Evolutionary conservation across 768 basidiomycete genomes (phyloP).

Genomic region (Crepidotus variabilis): DNA sequence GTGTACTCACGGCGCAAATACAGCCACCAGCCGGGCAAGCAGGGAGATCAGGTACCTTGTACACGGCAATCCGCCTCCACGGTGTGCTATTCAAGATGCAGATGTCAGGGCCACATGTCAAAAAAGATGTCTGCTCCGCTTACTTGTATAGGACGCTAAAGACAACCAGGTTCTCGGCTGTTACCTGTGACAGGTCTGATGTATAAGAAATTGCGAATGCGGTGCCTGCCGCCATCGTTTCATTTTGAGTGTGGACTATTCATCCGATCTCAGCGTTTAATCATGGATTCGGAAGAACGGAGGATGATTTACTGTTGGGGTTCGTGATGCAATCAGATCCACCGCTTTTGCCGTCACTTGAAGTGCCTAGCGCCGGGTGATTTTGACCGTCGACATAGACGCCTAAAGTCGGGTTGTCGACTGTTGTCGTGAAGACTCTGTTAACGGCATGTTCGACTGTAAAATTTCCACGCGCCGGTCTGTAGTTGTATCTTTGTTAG

Average conservation of each 20-base stretch:
- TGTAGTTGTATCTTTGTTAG: background rate
- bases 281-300: background rate
- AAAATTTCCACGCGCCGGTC: constrained; percentile 29
- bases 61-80: constrained; percentile 32
- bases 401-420: constrained; percentile 17
- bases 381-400: constrained; percentile 26
- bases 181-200: constrained; percentile 28
- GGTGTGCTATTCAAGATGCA: constrained; percentile 24
- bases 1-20: constrained; percentile 29
- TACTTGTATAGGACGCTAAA: constrained; percentile 31
- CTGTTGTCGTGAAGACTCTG: constrained; percentile 27
- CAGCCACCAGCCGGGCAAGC: constrained; percentile 32
- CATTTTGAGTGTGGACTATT: constrained; percentile 33
- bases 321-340: constrained; percentile 5
- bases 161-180: constrained; percentile 31
- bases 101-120: background rate
- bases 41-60: constrained; percentile 31
- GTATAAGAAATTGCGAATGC: constrained; percentile 36
- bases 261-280: background rate
- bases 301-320: constrained; percentile 3
- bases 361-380: constrained; percentile 19
- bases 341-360: constrained; percentile 14
- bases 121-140: constrained; percentile 3
- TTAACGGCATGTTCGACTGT: constrained; percentile 33
- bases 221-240: constrained; percentile 34